Evolutionary conservation across 2,329 filamentous ascomycete species (phyloP), one percentile per base, ranked within the genome.

Genomic region (Talaromyces sp.): DNA sequence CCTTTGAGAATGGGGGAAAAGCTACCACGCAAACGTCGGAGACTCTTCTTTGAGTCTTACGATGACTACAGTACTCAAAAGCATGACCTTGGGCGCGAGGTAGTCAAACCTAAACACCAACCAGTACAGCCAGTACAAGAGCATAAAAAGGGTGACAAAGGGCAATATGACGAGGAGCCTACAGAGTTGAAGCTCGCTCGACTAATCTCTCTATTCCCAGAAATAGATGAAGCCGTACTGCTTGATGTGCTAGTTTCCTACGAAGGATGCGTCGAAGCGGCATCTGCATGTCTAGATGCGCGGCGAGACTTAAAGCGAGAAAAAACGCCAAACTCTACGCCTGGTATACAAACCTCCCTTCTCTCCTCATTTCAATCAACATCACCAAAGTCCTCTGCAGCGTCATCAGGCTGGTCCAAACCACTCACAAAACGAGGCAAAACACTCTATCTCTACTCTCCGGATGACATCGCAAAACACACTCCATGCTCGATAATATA

Each of bases 401-500:
- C 43, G 15, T 65, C 63, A 52, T 11, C n/a, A n/a, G 63, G 63
- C 27, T 61, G 57, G 57, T 61, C 63, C 11, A 80, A 81, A 68
- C 68, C 84, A 0, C 78, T 91, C 66, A 88, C 90, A 0, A 90
- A 86, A 71, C 96, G 90, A 73, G 94, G 93, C 13, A 87, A 87
- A 70, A 97, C 94, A 0, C 78, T 98, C 2, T 90, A 94, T 73
- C 82, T 98, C 0, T 98, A 90, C 76, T 87, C 91, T 49, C 91
- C 93, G 0, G 82, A 87, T 45, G 93, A 97, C 70, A 87, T 98
- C 54, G 90, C 91, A 58, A 84, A 86, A 27, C 86, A 96, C 73
- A 97, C 94, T 0, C 93, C 95, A 1, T 97, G 93, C 78, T 93
- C 91, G 11, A 90, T 98, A 69, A 88, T 97, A 63, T 93, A 96